Evolutionary conservation across 75 land plant species (phyloP).

Genomic region (Sequoiadendron giganteum): DNA sequence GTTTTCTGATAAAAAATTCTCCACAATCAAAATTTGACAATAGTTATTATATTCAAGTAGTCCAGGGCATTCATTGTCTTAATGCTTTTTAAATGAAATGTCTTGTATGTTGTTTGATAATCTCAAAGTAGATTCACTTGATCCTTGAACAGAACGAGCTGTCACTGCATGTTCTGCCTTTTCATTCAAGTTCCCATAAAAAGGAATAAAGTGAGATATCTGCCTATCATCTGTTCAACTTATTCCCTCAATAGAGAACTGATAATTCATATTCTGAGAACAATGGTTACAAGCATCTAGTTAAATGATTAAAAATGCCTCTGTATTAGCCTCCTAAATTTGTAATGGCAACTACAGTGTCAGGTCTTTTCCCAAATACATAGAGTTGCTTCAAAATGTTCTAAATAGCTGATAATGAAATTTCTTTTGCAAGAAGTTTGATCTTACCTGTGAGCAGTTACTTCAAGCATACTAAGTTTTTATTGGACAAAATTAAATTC

Average conservation of each 20-base stretch:
- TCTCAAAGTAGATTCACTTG: neutral
- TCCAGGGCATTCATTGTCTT: neutral
- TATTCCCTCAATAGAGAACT: neutral
- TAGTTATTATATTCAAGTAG: neutral
- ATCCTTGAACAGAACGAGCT: neutral
- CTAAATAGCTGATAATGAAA: neutral
- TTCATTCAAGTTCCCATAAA: neutral
- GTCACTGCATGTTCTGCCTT: neutral
- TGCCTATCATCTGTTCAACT: neutral
- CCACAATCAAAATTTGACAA: neutral
- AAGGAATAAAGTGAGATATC: neutral
- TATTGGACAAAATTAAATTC: neutral
- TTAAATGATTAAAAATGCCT: neutral
- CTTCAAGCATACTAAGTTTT: neutral
- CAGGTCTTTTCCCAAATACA: neutral
- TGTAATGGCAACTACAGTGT: neutral
- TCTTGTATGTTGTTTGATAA: neutral
- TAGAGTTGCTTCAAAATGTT: neutral
- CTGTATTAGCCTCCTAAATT: neutral
- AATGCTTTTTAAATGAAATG: neutral
- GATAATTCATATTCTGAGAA: neutral
- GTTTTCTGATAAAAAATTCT: neutral
- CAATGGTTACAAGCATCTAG: neutral
- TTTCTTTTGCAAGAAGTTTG: neutral
- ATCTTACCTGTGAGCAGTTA: neutral